Conservation (phyloP, 495 filamentous ascomycete genomes). For the Saxophila tyrrhenica region DNA sequence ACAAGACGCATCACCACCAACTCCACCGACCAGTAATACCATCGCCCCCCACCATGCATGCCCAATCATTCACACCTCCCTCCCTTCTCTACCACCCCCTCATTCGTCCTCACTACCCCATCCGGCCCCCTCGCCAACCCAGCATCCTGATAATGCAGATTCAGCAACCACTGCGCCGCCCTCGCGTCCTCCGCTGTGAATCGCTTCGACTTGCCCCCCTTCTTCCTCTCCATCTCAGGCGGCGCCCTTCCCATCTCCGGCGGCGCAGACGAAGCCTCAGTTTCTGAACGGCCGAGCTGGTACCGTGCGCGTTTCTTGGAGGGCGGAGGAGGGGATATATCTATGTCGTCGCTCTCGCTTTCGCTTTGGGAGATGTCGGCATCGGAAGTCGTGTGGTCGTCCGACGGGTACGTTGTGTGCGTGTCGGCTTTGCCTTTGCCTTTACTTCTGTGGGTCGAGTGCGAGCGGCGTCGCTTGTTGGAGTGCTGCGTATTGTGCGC, state of each 20-base stretch:
- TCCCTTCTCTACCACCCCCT: too few species aligned
- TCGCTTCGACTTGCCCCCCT: not conserved
- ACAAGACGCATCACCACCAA: too few species aligned
- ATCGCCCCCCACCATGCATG: too few species aligned
- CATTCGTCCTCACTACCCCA: not conserved
- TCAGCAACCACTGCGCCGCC: slow-evolving; percentile 10
- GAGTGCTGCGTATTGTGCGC: slow-evolving; percentile 8
- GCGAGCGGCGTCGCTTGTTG: slow-evolving; percentile 7
- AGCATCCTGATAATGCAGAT: slow-evolving; percentile 2
- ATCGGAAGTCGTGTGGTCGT: not conserved
- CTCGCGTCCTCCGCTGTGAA: slow-evolving; percentile 5
- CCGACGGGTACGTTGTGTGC: not conserved
- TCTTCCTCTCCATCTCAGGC: not conserved
- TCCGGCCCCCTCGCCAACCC: not conserved
- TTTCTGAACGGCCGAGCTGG: not conserved
- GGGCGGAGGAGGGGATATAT: not conserved
- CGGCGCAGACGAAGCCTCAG: not conserved
- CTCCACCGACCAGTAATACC: too few species aligned
- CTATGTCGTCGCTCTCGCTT: not conserved
- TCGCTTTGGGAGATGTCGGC: not conserved
- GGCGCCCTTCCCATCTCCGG: not conserved
- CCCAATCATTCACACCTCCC: too few species aligned
- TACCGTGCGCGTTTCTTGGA: not conserved
- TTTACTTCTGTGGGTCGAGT: too few species aligned
- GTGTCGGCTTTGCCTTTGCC: too few species aligned